phyloP scores from a whole-genome alignment of 148 eudicot species.

The Rhododendron williamsianum region DNA sequence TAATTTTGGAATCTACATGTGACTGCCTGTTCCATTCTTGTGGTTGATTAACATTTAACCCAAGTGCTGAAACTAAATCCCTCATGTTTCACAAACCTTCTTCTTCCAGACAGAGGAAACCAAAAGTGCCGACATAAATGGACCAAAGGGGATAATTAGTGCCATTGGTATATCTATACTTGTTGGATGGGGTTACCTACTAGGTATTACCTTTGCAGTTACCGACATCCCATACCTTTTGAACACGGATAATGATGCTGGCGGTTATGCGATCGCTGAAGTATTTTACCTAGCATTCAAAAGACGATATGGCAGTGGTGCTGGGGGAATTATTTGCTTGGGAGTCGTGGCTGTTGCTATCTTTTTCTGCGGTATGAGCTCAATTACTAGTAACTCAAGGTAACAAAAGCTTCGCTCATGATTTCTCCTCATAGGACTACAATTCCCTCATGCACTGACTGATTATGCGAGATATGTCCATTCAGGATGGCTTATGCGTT shows the following conservation, averaged over 20 bases:
- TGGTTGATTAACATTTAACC: neutral
- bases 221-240: slow-evolving; percentile 73
- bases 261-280: slow-evolving; percentile 95
- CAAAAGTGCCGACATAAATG: slow-evolving; percentile 82
- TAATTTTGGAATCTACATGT: neutral
- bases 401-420: slow-evolving; percentile 19
- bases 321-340: slow-evolving; percentile 82
- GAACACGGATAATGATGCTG: slow-evolving; percentile 65
- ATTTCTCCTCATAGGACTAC: neutral
- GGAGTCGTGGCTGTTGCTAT: slow-evolving; percentile 81
- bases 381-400: slow-evolving; percentile 96
- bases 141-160: slow-evolving; percentile 91
- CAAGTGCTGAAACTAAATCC: neutral
- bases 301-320: slow-evolving; percentile 71
- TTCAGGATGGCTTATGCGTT: slow-evolving; percentile 94
- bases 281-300: slow-evolving; percentile 82
- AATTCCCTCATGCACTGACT: neutral
- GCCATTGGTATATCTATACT: slow-evolving; percentile 83
- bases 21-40: neutral
- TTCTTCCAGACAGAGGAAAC: slow-evolving; percentile 87
- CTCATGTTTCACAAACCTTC: slow-evolving; percentile 7
- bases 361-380: slow-evolving; percentile 95
- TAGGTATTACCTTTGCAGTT: slow-evolving; percentile 90
- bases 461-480: neutral
- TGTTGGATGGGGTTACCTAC: slow-evolving; percentile 92